A percentile compares a stretch with the other conserved stretches of the same genome.
Conservation (phyloP, 352 stramenopile genomes). For the Thalassiosira hispida region DNA sequence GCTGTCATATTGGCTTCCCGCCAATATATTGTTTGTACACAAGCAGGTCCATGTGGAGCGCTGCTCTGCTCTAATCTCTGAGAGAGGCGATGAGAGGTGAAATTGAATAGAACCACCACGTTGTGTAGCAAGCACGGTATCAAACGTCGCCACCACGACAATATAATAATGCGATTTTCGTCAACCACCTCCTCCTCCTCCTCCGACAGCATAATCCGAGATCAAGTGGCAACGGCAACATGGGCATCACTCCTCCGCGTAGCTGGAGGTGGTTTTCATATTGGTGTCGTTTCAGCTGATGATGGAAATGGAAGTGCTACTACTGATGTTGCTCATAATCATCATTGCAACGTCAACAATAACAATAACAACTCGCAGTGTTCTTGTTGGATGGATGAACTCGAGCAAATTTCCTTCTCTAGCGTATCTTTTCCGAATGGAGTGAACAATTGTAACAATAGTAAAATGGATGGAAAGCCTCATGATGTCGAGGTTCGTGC, state of each 20-base stretch:
- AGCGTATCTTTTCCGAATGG: conserved; percentile 63
- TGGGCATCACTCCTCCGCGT: conserved; percentile 26
- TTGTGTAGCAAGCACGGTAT: too few species aligned
- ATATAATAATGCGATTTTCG: too few species aligned
- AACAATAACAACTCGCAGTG: too few species aligned
- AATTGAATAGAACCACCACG: too few species aligned
- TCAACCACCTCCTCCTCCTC: too few species aligned
- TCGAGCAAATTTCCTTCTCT: conserved; percentile 25
- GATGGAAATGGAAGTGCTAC: background rate
- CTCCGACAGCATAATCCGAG: too few species aligned
- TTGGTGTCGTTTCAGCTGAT: background rate
- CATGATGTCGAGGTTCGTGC: conserved; percentile 74
- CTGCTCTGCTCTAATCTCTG: too few species aligned
- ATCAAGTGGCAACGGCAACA: conserved; percentile 21
- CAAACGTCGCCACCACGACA: too few species aligned
- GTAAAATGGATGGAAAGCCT: conserved; percentile 52
- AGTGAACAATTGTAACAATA: conserved; percentile 21
- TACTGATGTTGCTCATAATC: background rate
- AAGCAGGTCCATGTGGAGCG: too few species aligned
- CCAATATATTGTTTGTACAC: too few species aligned
- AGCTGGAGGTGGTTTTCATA: conserved; percentile 16
- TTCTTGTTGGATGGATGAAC: conserved; percentile 21
- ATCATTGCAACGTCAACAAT: background rate
- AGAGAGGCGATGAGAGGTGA: too few species aligned
- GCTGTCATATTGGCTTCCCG: too few species aligned